Percentiles rank a stretch among this genome's conserved stretches.
phyloP scores from a whole-genome alignment of 805 yeast species.

The Candida maris region DNA sequence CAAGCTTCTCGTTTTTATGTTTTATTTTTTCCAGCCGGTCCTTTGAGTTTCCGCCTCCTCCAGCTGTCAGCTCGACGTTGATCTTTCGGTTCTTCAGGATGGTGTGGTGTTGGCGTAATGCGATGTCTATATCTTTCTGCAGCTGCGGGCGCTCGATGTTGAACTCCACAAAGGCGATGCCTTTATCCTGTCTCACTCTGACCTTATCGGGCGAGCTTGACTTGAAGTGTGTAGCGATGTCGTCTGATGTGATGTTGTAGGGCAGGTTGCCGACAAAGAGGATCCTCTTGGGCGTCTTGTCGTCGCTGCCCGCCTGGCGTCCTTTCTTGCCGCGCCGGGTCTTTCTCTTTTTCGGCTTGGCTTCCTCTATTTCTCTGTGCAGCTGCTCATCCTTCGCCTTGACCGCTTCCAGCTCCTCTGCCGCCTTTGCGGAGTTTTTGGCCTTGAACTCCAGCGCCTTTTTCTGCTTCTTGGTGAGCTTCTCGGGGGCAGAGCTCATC shows the following conservation, averaged over 20 bases:
- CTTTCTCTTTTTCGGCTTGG: conserved; percentile 55
- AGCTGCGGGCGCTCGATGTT: conserved; percentile 56
- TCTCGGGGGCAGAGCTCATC: conserved; percentile 18
- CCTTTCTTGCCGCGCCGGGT: conserved; percentile 78
- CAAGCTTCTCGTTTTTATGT: conserved; percentile 72
- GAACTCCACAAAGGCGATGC: conserved; percentile 90
- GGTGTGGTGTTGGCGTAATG: conserved; percentile 80
- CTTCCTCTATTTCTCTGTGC: conserved; percentile 27
- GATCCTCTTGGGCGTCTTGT: conserved; percentile 63
- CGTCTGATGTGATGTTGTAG: conserved; percentile 58
- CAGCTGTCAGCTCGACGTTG: conserved; percentile 94
- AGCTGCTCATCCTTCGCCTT: conserved; percentile 20
- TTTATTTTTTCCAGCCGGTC: conserved; percentile 65
- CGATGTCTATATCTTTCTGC: conserved; percentile 76
- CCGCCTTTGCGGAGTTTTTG: conserved; percentile 33
- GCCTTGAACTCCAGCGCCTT: conserved; percentile 58
- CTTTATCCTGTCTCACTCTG: conserved; percentile 79
- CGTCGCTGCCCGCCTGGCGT: conserved; percentile 38
- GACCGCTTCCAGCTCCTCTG: conserved; percentile 31
- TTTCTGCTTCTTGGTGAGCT: conserved; percentile 61
- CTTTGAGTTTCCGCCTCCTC: conserved; percentile 93
- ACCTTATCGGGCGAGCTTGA: conserved; percentile 68
- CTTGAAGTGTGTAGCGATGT: conserved; percentile 68
- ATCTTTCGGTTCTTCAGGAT: conserved; percentile 67
- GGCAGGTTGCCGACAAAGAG: conserved; percentile 91